These are phyloP conservation scores for Yamadazyma jaroonii DNA, from an alignment of 1,139 yeast species.

Conservation along the genomic window DNA sequence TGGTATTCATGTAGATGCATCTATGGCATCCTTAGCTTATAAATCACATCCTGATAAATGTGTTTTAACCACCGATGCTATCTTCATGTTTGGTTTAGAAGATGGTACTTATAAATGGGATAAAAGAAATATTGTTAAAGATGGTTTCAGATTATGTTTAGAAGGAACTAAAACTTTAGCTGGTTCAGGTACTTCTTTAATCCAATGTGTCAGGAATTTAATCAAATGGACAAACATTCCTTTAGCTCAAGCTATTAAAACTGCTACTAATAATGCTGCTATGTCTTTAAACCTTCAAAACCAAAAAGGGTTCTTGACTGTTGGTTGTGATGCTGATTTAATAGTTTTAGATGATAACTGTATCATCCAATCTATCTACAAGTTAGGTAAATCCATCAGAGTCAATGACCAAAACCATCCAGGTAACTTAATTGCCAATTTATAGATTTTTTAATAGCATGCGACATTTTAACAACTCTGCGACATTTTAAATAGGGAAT, in stretches of 20 bases:
- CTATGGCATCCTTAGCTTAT: slow-evolving; percentile 54
- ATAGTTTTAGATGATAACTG: slow-evolving; percentile 48
- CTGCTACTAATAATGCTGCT: slow-evolving; percentile 61
- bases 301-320: slow-evolving; percentile 50
- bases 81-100: slow-evolving; percentile 51
- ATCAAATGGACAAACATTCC: slow-evolving; percentile 51
- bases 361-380: slow-evolving; percentile 47
- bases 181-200: slow-evolving; percentile 59
- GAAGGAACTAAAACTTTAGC: slow-evolving; percentile 62
- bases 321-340: slow-evolving; percentile 61
- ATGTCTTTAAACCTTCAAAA: slow-evolving; percentile 42
- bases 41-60: slow-evolving; percentile 54
- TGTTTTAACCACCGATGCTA: slow-evolving; percentile 62
- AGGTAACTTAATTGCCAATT: slow-evolving; percentile 19
- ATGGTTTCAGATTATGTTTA: slow-evolving; percentile 46
- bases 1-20: slow-evolving; percentile 62
- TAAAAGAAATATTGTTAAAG: slow-evolving; percentile 46
- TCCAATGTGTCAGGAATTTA: slow-evolving; percentile 53
- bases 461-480: not conserved
- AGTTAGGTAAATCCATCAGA: slow-evolving; percentile 37
- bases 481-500: no score
- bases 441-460: slow-evolving; percentile 8
- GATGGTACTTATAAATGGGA: slow-evolving; percentile 55
- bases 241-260: slow-evolving; percentile 53
- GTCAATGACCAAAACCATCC: slow-evolving; percentile 21